Evolutionary conservation across 2,329 filamentous ascomycete genomes (phyloP).

Genomic region (Gnomoniopsis smithogilvyi): DNA sequence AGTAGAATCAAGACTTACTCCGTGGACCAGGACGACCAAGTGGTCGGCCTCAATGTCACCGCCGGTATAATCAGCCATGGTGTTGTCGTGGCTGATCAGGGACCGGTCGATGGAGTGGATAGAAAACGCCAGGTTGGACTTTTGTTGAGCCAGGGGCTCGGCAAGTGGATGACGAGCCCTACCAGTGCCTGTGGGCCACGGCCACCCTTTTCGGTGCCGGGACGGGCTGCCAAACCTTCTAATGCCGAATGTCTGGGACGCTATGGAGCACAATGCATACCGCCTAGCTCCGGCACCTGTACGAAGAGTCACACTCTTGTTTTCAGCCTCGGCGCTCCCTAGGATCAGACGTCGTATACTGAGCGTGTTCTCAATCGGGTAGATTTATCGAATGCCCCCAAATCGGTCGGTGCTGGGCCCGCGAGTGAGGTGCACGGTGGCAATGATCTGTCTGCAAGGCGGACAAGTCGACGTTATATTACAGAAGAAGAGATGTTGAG

Average conservation of each 20-base stretch:
- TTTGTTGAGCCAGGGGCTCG: neutral
- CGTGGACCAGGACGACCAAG: conserved; percentile 74
- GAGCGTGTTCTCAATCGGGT: neutral
- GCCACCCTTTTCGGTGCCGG: neutral
- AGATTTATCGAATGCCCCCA: no score
- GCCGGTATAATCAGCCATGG: conserved; percentile 46
- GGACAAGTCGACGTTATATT: no score
- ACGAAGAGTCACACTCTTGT: neutral
- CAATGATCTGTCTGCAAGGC: no score
- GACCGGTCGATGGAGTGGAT: conserved; percentile 32
- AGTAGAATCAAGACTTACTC: conserved; percentile 47
- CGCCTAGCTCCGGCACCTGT: neutral
- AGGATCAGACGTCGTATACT: neutral
- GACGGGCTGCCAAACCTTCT: conserved; percentile 8
- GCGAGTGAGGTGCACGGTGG: no score
- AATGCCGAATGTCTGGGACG: neutral
- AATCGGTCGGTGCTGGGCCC: no score
- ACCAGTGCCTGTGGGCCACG: neutral
- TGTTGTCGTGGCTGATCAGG: conserved; percentile 26
- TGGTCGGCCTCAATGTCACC: conserved; percentile 59
- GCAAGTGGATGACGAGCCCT: conserved; percentile 6
- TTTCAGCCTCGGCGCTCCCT: neutral
- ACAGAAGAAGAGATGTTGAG: no score
- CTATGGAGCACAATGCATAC: neutral
- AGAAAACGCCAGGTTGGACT: conserved; percentile 26